Evolutionary conservation across 495 filamentous ascomycete genomes (phyloP).

Genomic region (Opeltia flavorubescens): DNA sequence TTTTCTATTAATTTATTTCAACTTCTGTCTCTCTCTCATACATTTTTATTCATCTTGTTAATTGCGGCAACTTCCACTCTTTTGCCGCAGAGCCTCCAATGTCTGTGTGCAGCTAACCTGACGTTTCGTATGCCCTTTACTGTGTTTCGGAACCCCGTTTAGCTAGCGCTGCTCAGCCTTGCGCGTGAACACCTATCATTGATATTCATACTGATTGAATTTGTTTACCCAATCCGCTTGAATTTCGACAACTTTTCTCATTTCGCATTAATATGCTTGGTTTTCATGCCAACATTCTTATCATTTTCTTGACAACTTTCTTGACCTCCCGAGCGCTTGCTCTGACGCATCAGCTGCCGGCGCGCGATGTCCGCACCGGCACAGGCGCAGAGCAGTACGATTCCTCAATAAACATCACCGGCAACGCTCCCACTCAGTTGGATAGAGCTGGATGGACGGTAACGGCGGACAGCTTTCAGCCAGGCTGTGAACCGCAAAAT

Average conservation of each 20-base stretch:
- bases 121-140: background rate
- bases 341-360: background rate
- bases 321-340: background rate
- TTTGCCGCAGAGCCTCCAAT: conserved; percentile 1
- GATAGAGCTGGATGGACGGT: conserved; percentile 13
- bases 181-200: background rate
- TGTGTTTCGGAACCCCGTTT: background rate
- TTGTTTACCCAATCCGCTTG: background rate
- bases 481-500: conserved; percentile 3
- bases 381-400: background rate
- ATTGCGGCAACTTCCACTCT: background rate
- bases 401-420: background rate
- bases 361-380: background rate
- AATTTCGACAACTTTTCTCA: background rate
- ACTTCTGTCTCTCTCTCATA: background rate
- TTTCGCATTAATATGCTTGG: background rate
- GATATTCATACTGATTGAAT: background rate
- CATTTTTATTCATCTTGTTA: background rate
- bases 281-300: background rate
- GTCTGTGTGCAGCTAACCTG: background rate
- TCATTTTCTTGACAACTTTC: background rate
- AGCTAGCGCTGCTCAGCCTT: too few relatives aligned
- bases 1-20: background rate
- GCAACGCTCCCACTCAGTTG: background rate
- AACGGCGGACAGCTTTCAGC: conserved; percentile 8